phyloP scores from a whole-genome alignment of 164 flowering plant species.

The Vitis riparia region DNA sequence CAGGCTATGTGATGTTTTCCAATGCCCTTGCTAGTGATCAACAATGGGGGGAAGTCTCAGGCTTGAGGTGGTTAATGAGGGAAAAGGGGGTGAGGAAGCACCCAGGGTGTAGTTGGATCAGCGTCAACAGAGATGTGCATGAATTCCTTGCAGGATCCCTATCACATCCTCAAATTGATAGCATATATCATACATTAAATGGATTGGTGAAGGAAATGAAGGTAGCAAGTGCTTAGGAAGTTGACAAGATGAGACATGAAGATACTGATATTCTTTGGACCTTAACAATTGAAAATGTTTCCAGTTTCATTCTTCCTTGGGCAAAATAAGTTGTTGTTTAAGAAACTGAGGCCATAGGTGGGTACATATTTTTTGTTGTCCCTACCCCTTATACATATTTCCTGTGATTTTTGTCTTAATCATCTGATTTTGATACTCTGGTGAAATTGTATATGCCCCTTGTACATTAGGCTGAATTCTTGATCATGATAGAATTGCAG shows the following conservation, averaged over 20 bases:
- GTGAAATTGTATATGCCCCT: too few relatives aligned
- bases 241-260: not conserved
- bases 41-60: conserved; percentile 48
- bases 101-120: conserved; percentile 55
- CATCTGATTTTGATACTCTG: too few relatives aligned
- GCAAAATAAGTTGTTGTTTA: too few relatives aligned
- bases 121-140: conserved; percentile 44
- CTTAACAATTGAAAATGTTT: too few relatives aligned
- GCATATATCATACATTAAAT: conserved; percentile 14
- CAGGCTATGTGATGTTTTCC: conserved; percentile 63
- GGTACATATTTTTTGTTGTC: too few relatives aligned
- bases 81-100: conserved; percentile 40
- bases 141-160: conserved; percentile 50
- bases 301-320: too few relatives aligned
- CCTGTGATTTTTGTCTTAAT: too few relatives aligned
- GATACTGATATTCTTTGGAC: too few relatives aligned
- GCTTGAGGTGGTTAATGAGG: conserved; percentile 40
- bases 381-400: too few relatives aligned
- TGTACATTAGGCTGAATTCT: too few relatives aligned
- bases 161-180: conserved; percentile 30
- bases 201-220: conserved; percentile 30
- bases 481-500: too few relatives aligned
- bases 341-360: not conserved
- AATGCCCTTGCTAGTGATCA: conserved; percentile 51
- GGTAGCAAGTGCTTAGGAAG: conserved; percentile 8